phyloP scores from a whole-genome alignment of 441 rosid genomes.

The Pelargonium exstipulatum region DNA sequence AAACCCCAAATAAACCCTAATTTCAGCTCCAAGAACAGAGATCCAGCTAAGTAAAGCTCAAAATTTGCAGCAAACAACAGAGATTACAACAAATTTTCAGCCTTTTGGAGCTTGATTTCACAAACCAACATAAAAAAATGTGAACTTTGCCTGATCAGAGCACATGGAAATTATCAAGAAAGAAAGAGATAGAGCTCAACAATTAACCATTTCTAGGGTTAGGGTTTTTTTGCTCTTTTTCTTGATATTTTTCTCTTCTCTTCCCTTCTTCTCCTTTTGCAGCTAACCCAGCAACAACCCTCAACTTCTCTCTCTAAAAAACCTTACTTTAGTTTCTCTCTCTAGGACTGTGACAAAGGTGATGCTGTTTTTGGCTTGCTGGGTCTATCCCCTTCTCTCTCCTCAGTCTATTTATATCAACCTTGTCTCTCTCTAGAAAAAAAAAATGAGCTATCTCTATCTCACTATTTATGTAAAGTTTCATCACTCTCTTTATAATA shows the following conservation, averaged over 20 bases:
- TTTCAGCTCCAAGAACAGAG: background rate
- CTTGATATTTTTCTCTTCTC: background rate
- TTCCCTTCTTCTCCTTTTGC: background rate
- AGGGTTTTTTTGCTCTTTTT: background rate
- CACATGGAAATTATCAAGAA: background rate
- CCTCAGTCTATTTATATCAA: background rate
- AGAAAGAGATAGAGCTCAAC: background rate
- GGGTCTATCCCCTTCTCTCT: background rate
- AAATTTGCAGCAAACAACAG: background rate
- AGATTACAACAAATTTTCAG: background rate
- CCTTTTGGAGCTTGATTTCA: background rate
- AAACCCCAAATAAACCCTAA: constrained; percentile 8
- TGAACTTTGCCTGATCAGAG: background rate
- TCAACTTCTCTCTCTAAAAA: background rate
- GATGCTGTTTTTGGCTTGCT: background rate
- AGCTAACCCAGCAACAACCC: constrained; percentile 2
- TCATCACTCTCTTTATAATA: background rate
- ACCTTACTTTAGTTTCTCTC: constrained; percentile 4
- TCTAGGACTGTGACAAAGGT: background rate
- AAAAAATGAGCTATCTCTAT: background rate
- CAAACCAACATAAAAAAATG: background rate
- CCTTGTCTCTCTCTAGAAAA: background rate
- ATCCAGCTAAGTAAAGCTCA: background rate
- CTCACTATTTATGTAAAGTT: background rate
- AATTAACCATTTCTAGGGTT: background rate